phyloP scores from a whole-genome alignment of 1,139 yeast genomes.

The Pichia sp. region DNA sequence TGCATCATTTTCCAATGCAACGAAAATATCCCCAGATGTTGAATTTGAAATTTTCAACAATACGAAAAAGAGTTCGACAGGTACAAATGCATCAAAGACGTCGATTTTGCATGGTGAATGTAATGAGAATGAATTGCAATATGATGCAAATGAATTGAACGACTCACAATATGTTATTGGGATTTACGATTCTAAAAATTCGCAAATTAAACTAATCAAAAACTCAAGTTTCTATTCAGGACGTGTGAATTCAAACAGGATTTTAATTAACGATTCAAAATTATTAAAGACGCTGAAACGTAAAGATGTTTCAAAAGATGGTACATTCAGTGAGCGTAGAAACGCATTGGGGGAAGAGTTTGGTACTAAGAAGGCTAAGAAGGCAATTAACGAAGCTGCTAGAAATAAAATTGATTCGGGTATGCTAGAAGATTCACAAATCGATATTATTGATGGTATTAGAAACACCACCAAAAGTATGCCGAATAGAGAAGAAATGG shows the following conservation, averaged over 20 bases:
- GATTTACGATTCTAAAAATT: constrained; percentile 56
- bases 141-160: constrained; percentile 52
- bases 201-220: constrained; percentile 50
- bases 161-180: constrained; percentile 42
- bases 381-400: constrained; percentile 75
- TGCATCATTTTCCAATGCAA: constrained; percentile 70
- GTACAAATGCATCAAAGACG: constrained; percentile 7
- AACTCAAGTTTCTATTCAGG: constrained; percentile 13
- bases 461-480: constrained; percentile 61
- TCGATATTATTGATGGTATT: constrained; percentile 79
- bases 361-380: constrained; percentile 95
- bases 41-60: constrained; percentile 45
- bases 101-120: constrained; percentile 71
- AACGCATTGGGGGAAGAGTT: constrained; percentile 89
- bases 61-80: neutral
- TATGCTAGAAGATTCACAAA: constrained; percentile 51
- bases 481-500: constrained; percentile 59
- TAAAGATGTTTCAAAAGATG: constrained; percentile 5
- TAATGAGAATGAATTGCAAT: constrained; percentile 49
- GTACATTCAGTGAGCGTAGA: constrained; percentile 42
- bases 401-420: constrained; percentile 84
- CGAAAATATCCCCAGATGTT: constrained; percentile 53
- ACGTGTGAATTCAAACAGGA: constrained; percentile 8
- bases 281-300: constrained; percentile 12
- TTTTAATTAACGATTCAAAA: constrained; percentile 13